Conservation (phyloP, 768 basidiomycete species). For the Sistotremastrum suecicum region DNA sequence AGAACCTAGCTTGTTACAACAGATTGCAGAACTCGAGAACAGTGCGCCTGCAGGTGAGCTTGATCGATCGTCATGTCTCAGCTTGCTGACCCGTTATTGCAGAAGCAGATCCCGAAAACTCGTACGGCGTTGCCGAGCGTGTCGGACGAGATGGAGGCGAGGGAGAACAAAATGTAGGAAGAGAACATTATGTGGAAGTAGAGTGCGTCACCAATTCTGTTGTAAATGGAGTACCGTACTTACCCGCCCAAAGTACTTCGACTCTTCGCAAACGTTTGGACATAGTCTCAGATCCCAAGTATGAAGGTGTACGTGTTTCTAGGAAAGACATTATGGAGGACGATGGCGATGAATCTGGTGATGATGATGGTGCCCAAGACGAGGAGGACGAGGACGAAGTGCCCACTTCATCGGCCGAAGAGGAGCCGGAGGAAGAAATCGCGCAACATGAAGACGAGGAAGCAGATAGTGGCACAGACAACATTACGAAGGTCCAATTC, state of each 20-base stretch:
- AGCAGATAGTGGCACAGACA: constrained; percentile 13
- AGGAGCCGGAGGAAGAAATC: constrained; percentile 1
- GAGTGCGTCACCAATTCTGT: constrained; percentile 35
- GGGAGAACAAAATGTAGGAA: constrained; percentile 20
- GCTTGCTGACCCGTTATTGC: background rate
- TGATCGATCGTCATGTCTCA: constrained; percentile 3
- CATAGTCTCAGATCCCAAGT: constrained; percentile 62
- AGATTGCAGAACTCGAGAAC: constrained; percentile 69
- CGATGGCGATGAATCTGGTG: constrained; percentile 19
- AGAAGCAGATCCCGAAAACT: constrained; percentile 28
- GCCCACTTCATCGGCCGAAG: constrained; percentile 11
- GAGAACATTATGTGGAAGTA: constrained; percentile 77
- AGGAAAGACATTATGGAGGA: constrained; percentile 42
- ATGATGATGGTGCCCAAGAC: constrained; percentile 10
- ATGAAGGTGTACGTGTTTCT: constrained; percentile 52
- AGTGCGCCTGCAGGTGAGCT: constrained; percentile 50
- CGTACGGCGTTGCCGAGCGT: constrained; percentile 13
- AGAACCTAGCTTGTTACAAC: constrained; percentile 31
- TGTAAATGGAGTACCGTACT: background rate
- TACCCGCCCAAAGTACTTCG: constrained; percentile 43
- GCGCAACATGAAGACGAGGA: constrained; percentile 5
- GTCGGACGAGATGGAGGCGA: constrained; percentile 19
- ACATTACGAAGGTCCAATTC: constrained; percentile 8
- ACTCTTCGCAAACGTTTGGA: constrained; percentile 50
- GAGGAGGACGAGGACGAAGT: constrained; percentile 14